phyloP scores from a whole-genome alignment of 352 stramenopile species.

The Globisporangium polare region DNA sequence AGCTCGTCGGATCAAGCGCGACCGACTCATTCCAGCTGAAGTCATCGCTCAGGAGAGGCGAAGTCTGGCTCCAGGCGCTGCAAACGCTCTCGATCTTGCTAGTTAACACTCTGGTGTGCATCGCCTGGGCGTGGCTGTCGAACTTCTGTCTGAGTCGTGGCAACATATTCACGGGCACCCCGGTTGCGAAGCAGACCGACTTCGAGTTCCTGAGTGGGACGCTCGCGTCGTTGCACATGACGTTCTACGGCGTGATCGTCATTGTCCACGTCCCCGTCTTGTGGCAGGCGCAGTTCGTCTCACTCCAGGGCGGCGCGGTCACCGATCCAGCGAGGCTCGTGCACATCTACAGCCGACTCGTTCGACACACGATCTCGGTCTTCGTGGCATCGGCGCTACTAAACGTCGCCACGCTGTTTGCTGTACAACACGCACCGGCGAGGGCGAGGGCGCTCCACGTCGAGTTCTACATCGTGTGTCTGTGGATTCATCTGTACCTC shows the following conservation, averaged over 20 bases:
- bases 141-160: no score
- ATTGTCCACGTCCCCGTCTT: neutral
- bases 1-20: neutral
- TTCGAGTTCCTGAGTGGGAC: no score
- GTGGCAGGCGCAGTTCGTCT: neutral
- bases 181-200: no score
- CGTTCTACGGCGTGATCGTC: neutral
- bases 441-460: neutral
- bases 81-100: conserved; percentile 17
- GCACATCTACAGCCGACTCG: neutral
- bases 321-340: neutral
- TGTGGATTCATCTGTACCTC: neutral
- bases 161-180: no score
- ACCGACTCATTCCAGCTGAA: neutral
- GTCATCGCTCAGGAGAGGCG: neutral
- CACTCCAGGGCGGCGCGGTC: neutral
- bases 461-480: conserved; percentile 2
- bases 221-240: no score
- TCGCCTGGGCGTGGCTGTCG: neutral
- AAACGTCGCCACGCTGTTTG: neutral
- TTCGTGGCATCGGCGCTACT: neutral
- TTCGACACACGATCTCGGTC: neutral
- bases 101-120: conserved; percentile 15
- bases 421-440: neutral
- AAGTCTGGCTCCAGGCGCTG: conserved; percentile 10